These are phyloP conservation scores for Alternaria brassicae DNA, from an alignment of 2,329 filamentous ascomycete species.

Conservation along the genomic window DNA sequence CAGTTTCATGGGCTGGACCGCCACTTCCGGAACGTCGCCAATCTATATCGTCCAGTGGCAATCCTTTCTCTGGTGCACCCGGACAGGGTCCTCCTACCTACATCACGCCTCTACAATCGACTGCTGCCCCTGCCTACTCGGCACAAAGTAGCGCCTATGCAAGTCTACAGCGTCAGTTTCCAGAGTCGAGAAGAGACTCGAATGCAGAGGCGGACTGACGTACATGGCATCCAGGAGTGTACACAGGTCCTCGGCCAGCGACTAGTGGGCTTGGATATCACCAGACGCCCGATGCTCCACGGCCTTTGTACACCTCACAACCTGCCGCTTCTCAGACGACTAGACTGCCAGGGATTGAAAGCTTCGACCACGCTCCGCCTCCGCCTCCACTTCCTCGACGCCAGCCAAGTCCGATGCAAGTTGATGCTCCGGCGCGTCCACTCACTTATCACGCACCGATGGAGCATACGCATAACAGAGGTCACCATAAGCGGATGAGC, in stretches of 20 bases:
- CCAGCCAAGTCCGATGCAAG: constrained; percentile 76
- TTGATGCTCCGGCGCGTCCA: constrained; percentile 64
- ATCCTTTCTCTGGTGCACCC: constrained; percentile 75
- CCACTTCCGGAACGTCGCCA: constrained; percentile 75
- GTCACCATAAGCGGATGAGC: constrained; percentile 44
- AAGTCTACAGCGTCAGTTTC: constrained; percentile 70
- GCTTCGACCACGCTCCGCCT: constrained; percentile 79
- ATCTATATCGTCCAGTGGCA: constrained; percentile 78
- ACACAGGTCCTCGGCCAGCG: constrained; percentile 64
- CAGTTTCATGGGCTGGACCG: constrained; percentile 74
- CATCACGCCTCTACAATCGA: constrained; percentile 64
- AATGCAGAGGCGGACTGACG: constrained; percentile 78
- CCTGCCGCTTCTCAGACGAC: constrained; percentile 65
- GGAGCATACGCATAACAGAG: constrained; percentile 32
- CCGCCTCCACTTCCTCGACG: constrained; percentile 68
- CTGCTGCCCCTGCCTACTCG: constrained; percentile 61
- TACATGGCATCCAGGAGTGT: constrained; percentile 88
- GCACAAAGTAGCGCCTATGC: constrained; percentile 67
- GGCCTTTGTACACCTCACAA: constrained; percentile 62
- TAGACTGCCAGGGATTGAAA: constrained; percentile 87
- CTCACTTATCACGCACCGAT: constrained; percentile 48
- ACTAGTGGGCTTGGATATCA: constrained; percentile 79
- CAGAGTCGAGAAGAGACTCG: constrained; percentile 72
- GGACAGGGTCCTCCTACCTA: constrained; percentile 65
- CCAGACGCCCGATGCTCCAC: constrained; percentile 70